Conservation (phyloP, 306 rosid species). For the Cucumis sativus region Cucumber_9930_V3 NC_026656.2:5938001-5938500, state of each 20-base stretch:
- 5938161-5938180: background rate
- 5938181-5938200: background rate
- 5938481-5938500: background rate
- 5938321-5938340: background rate
- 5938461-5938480: background rate
- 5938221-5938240: constrained; percentile 29
- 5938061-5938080: background rate
- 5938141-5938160: background rate
- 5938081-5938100: background rate
- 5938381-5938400: background rate
- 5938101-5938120: background rate
- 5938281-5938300: background rate
- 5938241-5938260: constrained; percentile 42
- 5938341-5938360: background rate
- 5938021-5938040: background rate
- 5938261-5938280: constrained; percentile 16
- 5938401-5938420: too few relatives aligned
- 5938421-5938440: too few relatives aligned
- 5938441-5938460: too few relatives aligned
- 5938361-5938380: background rate
- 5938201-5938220: constrained; percentile 71
- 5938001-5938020: background rate
- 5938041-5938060: background rate
- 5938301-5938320: background rate
- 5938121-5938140: background rate